These are phyloP conservation scores for Gillenia trifoliata DNA, from an alignment of 306 rosid genomes.

Conservation along the genomic window DNA sequence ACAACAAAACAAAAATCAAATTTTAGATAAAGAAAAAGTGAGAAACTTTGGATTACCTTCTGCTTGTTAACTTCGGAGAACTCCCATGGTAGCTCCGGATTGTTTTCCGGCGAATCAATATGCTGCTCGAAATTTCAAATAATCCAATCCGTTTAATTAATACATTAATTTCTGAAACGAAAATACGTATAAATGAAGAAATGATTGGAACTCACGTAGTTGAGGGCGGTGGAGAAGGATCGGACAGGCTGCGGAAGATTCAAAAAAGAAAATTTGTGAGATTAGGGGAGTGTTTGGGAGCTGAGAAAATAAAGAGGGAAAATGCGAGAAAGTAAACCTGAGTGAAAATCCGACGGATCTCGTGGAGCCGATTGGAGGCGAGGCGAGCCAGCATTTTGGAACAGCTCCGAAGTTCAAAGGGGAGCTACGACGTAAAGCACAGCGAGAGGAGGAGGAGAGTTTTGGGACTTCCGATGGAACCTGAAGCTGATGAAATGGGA, in stretches of 20 bases:
- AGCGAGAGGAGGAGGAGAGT: background rate
- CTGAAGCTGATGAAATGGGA: background rate
- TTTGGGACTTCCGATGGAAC: constrained; percentile 6
- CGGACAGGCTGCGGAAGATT: constrained; percentile 52
- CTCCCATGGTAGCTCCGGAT: constrained; percentile 75
- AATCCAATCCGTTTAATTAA: constrained; percentile 1
- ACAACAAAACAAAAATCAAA: background rate
- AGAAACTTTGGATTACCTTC: constrained; percentile 38
- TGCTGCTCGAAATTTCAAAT: constrained; percentile 42
- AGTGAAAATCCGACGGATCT: constrained; percentile 76
- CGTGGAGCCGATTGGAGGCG: constrained; percentile 61
- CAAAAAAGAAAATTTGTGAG: background rate
- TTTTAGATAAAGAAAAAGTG: background rate
- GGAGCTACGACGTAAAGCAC: background rate
- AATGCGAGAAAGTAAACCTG: constrained; percentile 45
- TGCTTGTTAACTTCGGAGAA: constrained; percentile 52
- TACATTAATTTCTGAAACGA: background rate
- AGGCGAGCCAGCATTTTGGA: constrained; percentile 80
- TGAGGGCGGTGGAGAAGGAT: constrained; percentile 84
- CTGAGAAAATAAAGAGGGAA: constrained; percentile 9
- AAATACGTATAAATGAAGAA: background rate
- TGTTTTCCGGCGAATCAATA: constrained; percentile 81
- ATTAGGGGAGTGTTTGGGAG: constrained; percentile 10
- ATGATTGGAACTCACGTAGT: constrained; percentile 57
- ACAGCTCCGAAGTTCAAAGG: background rate